A percentile compares a stretch with the other conserved stretches of the same genome.
Conservation (phyloP, 306 rosid species). For the Betula pendula region DNA sequence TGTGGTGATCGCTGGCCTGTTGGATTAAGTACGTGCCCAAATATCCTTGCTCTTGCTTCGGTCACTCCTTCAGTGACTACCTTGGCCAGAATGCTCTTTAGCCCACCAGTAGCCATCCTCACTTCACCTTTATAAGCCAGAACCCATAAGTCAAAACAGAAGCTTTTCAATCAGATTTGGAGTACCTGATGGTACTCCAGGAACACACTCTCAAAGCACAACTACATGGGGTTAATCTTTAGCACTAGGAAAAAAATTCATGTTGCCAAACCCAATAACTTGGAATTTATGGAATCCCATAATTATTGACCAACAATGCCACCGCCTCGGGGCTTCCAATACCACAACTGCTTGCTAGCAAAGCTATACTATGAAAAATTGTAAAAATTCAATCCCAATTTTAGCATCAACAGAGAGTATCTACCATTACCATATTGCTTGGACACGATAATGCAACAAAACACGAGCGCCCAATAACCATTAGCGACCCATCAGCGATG, state of each 20-base stretch:
- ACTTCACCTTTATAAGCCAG: slow-evolving; percentile 2
- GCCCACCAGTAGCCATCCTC: slow-evolving; percentile 59
- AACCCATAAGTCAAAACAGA: slow-evolving; percentile 1
- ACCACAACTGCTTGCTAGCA: background rate
- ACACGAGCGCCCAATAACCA: background rate
- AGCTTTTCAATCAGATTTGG: background rate
- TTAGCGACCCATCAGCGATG: background rate
- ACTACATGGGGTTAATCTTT: background rate
- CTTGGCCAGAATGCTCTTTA: slow-evolving; percentile 52
- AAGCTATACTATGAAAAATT: background rate
- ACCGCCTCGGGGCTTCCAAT: too few relatives aligned
- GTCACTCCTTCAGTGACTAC: slow-evolving; percentile 56
- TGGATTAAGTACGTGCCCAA: slow-evolving; percentile 77
- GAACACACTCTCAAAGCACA: background rate
- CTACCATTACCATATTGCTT: background rate
- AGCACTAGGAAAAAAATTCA: background rate
- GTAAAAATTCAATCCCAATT: background rate
- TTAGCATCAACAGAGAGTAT: background rate
- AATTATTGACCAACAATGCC: too few relatives aligned
- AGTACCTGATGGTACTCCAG: background rate
- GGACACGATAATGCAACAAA: background rate
- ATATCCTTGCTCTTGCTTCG: slow-evolving; percentile 77
- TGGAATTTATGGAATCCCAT: background rate
- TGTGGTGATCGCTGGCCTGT: slow-evolving; percentile 65
- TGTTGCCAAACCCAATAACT: background rate